These are phyloP conservation scores for Aquilaria yunnanensis DNA, from an alignment of 345 rosid species.

Conservation along the genomic window DNA sequence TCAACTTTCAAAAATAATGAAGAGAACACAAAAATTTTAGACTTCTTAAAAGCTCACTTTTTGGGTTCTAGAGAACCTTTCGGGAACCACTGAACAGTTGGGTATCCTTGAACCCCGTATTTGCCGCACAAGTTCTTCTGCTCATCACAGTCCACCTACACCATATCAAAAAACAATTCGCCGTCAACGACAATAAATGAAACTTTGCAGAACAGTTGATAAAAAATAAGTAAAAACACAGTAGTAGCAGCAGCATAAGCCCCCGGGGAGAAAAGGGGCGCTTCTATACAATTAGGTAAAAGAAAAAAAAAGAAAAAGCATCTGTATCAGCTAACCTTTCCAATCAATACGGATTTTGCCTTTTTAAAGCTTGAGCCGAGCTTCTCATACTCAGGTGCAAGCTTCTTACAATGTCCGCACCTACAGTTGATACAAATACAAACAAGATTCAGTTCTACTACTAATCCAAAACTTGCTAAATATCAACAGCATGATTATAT, in stretches of 20 bases:
- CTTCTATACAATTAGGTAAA: neutral
- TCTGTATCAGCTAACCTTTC: constrained; percentile 50
- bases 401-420: constrained; percentile 99
- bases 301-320: neutral
- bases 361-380: constrained; percentile 90
- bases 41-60: constrained; percentile 42
- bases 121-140: constrained; percentile 88
- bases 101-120: constrained; percentile 91
- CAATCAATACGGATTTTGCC: constrained; percentile 81
- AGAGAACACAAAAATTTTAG: neutral
- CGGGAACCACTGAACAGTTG: constrained; percentile 94
- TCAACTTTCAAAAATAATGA: neutral
- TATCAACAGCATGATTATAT: too few species aligned
- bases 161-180: constrained; percentile 11
- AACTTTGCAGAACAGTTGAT: neutral
- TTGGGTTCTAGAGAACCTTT: constrained; percentile 93
- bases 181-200: constrained; percentile 1
- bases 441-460: too few species aligned
- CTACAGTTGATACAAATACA: constrained; percentile 23
- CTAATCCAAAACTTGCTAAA: too few species aligned
- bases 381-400: constrained; percentile 94
- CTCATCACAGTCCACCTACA: constrained; percentile 97
- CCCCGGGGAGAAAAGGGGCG: neutral
- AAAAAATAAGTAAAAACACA: neutral
- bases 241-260: neutral